A percentile compares a stretch with the other conserved stretches of the same genome.
These are phyloP conservation scores for Laetiporus sulphureus DNA, from an alignment of 1,284 basidiomycete species.

Conservation along the genomic window DNA sequence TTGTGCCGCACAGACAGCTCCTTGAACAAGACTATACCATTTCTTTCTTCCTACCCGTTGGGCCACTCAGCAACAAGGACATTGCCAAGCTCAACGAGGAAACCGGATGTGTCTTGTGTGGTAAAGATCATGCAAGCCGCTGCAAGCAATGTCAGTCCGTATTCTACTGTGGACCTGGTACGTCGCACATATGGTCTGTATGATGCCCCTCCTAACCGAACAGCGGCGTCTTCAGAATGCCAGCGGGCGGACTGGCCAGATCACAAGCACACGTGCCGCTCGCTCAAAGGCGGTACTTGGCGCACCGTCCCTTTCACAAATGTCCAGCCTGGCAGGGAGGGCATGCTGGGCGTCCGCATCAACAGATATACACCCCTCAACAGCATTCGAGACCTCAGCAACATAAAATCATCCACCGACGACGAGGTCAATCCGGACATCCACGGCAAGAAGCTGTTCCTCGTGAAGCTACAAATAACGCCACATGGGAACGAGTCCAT, in stretches of 20 bases:
- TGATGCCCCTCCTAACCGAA: too few relatives aligned
- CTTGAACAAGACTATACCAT: conserved; percentile 23
- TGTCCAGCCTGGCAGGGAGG: conserved; percentile 10
- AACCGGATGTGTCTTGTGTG: conserved; percentile 34
- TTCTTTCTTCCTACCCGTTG: conserved; percentile 34
- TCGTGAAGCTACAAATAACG: conserved; percentile 35
- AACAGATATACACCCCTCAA: conserved; percentile 6
- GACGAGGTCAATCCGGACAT: conserved; percentile 18
- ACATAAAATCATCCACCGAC: neutral
- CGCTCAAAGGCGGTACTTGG: conserved; percentile 36
- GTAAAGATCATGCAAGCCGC: conserved; percentile 24
- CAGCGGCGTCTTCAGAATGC: too few relatives aligned
- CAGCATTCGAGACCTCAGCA: conserved; percentile 1
- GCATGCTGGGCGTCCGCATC: conserved; percentile 7
- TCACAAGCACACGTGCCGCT: conserved; percentile 32
- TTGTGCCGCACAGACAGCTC: conserved; percentile 14
- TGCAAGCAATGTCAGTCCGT: conserved; percentile 32
- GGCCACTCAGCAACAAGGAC: conserved; percentile 29
- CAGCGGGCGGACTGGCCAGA: conserved; percentile 33
- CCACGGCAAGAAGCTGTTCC: conserved; percentile 30
- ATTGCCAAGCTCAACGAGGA: conserved; percentile 30
- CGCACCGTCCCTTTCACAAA: conserved; percentile 23
- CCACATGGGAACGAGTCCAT: conserved; percentile 14
- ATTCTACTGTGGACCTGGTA: conserved; percentile 32
- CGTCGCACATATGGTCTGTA: too few relatives aligned